Percentiles rank a stretch among this genome's conserved stretches.
Evolutionary conservation across 139 green algal genomes (phyloP).

Genomic region (Eudorina sp.): DNA sequence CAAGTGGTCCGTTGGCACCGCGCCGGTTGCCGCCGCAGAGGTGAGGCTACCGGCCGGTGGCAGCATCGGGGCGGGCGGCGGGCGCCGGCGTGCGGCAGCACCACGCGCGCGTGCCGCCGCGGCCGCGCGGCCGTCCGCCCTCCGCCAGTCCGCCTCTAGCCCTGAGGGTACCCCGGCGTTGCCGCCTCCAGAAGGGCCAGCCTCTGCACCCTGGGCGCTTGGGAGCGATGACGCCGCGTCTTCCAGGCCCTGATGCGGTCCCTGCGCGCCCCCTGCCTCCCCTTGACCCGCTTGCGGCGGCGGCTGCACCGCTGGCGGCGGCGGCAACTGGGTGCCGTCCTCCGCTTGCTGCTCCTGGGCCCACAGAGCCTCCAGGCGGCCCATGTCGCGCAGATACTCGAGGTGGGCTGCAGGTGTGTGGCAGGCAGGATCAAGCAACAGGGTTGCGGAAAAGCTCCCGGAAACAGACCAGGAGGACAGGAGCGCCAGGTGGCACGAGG

Average conservation of each 20-base stretch:
- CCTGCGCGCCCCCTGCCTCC: too few species aligned
- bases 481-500: too few species aligned
- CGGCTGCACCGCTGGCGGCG: too few species aligned
- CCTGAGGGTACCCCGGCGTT: neutral
- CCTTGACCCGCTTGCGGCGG: too few species aligned
- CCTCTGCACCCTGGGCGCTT: too few species aligned
- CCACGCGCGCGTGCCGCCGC: neutral
- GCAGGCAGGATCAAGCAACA: too few species aligned
- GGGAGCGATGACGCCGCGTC: too few species aligned
- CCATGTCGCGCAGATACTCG: constrained; percentile 1
- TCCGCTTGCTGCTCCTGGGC: neutral
- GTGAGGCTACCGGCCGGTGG: neutral
- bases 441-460: too few species aligned
- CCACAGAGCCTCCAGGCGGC: constrained; percentile 13
- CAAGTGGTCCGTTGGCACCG: neutral
- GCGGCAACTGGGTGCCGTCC: neutral
- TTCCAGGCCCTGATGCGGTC: too few species aligned
- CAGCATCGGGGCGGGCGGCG: neutral
- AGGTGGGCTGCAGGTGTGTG: neutral
- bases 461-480: too few species aligned
- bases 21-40: neutral
- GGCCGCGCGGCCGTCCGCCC: neutral
- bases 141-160: neutral
- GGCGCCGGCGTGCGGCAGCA: neutral
- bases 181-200: neutral